Evolutionary conservation across 2,329 filamentous ascomycete genomes (phyloP).

Genomic region (Cylindrodendrum hubeiense): DNA sequence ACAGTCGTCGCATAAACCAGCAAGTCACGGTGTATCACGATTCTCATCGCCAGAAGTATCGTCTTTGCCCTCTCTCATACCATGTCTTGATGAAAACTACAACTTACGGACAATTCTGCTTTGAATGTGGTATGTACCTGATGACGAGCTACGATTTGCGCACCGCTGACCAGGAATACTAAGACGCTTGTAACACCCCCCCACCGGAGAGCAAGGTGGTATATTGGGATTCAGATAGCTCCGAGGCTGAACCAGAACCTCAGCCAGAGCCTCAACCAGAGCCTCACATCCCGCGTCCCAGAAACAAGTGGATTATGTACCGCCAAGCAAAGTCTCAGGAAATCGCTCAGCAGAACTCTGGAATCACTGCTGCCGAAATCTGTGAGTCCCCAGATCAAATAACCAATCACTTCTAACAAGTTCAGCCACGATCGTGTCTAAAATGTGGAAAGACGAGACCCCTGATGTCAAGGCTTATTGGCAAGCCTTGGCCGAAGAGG

Average conservation of each 20-base stretch:
- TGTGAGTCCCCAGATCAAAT: slow-evolving; percentile 41
- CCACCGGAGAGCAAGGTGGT: too few species aligned
- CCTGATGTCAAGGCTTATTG: slow-evolving; percentile 39
- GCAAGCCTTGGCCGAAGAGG: slow-evolving; percentile 37
- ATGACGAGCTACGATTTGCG: background rate
- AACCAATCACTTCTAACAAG: background rate
- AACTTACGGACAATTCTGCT: slow-evolving; percentile 33
- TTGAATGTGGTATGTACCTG: slow-evolving; percentile 35
- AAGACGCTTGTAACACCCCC: too few species aligned
- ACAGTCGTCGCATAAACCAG: slow-evolving; percentile 40
- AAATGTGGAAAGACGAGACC: slow-evolving; percentile 46
- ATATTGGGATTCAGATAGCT: too few species aligned
- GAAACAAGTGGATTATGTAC: slow-evolving; percentile 51
- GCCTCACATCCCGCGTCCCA: slow-evolving; percentile 30
- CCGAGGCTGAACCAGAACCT: background rate
- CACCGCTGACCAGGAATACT: background rate
- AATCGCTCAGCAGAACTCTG: slow-evolving; percentile 38
- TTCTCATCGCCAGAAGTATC: slow-evolving; percentile 36
- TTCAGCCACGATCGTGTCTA: slow-evolving; percentile 43
- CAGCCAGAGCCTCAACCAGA: background rate
- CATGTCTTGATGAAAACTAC: slow-evolving; percentile 25
- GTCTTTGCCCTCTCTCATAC: slow-evolving; percentile 41
- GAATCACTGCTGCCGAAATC: slow-evolving; percentile 45
- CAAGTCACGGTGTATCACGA: slow-evolving; percentile 45
- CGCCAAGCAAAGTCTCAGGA: slow-evolving; percentile 44